A percentile compares a stretch with the other conserved stretches of the same genome.
Evolutionary conservation across 2,329 filamentous ascomycete species (phyloP).

Genomic region (Neurospora sp.): DNA sequence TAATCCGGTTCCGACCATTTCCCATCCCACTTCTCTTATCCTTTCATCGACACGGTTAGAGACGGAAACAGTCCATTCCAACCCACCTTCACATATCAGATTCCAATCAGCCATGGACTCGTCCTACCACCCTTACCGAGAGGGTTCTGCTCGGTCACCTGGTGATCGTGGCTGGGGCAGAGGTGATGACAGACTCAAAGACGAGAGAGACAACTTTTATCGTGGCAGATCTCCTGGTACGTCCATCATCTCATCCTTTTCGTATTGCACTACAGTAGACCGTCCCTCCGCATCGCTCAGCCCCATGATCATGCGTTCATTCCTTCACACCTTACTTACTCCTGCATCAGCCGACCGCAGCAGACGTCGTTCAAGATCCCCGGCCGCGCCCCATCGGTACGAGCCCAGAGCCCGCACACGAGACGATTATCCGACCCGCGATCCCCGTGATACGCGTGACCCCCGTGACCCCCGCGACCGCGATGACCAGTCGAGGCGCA

Average conservation of each 20-base stretch:
- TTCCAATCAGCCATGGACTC: constrained; percentile 37
- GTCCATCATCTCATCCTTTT: constrained; percentile 22
- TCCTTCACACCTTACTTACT: constrained; percentile 1
- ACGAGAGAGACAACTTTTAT: constrained; percentile 51
- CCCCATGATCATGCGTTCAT: constrained; percentile 7
- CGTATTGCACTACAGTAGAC: constrained; percentile 1
- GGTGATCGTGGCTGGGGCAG: constrained; percentile 40
- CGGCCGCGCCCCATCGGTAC: constrained; percentile 63
- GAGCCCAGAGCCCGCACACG: constrained; percentile 57
- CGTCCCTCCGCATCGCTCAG: neutral
- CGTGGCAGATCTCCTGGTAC: constrained; percentile 62
- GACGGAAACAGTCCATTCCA: neutral
- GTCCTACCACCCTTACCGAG: constrained; percentile 37
- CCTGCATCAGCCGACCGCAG: constrained; percentile 43
- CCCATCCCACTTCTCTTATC: neutral
- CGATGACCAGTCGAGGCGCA: constrained; percentile 39
- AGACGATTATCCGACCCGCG: constrained; percentile 49
- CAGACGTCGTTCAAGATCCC: constrained; percentile 60
- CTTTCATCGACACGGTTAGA: neutral
- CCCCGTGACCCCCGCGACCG: constrained; percentile 20
- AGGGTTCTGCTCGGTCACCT: constrained; percentile 42
- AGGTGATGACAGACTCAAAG: constrained; percentile 44
- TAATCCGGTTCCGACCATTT: neutral
- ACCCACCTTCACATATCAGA: neutral
- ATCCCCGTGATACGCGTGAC: neutral